Base-by-base conservation (phyloP, 257 asterid species). In the Gentiana dahurica region DNA sequence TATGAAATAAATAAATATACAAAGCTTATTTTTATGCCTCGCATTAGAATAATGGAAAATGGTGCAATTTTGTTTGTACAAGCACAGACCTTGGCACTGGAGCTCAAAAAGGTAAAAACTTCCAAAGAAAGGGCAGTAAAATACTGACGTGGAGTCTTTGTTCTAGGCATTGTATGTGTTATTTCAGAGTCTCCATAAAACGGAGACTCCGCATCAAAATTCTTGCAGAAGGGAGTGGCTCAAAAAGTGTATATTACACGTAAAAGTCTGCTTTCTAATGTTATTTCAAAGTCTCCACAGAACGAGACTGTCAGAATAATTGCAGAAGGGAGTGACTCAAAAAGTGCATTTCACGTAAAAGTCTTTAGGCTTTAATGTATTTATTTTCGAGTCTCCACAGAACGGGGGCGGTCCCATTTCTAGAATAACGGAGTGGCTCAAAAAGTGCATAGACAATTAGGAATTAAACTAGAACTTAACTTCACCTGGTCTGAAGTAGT, bases 401-500 rank as follows among this genome's bases (percentile, higher is more conserved):
- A 24, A 24, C 24, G 24, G 24, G 24, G 24, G 24, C 24, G 24
- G 24, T 24, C 24, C 0, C 1, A 24, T 24, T 24, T 24, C 24
- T 24, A 24, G 24, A 7, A 39, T 5, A 3, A 41, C 6, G 9
- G 46, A 41, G 5, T 5, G 46, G 5, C 8, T 32, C 38, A 6
- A 54, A 54, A 36, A 24, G 24, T 36, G 34, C n/a, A 24, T 6
- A 54, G 15, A 47, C 11, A 55, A 33, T 10, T 53, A 35, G 6
- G 3, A 8, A 45, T 32, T 24, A 13, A 47, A 4, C 4, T 11
- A 37, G 44, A 53, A 24, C 50, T 34, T 24, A 53, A 35, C 44
- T 60, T 66, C 49, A 85, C 97, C 84, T 91, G 98, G 77, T 91
- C 98, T 5, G 94, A 83, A 59, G 82, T 59, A 61, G 92, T 78